These are phyloP conservation scores for Croton setiger DNA, from an alignment of 441 rosid species.

Conservation along the genomic window DNA sequence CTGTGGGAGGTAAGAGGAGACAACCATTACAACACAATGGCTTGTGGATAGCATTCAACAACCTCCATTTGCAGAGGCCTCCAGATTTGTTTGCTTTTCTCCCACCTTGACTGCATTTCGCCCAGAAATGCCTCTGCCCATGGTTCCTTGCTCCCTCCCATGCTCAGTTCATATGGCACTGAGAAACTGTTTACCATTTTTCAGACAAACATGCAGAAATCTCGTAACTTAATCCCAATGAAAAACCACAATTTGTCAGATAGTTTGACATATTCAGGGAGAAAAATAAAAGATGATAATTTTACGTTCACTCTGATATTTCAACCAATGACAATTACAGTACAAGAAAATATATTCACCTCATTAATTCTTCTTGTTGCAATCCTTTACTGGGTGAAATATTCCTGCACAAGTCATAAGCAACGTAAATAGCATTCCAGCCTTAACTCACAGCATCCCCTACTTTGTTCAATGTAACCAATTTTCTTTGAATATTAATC, in stretches of 20 bases:
- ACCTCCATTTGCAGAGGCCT: slow-evolving; percentile 68
- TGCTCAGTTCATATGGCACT: slow-evolving; percentile 87
- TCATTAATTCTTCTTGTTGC: slow-evolving; percentile 58
- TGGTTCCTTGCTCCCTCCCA: slow-evolving; percentile 67
- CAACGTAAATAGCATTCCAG: neutral
- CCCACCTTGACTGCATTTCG: slow-evolving; percentile 52
- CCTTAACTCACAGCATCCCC: neutral
- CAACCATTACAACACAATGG: slow-evolving; percentile 54
- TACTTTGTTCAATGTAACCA: neutral
- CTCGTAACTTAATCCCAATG: neutral
- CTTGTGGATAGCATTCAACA: slow-evolving; percentile 77
- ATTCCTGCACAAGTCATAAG: slow-evolving; percentile 37
- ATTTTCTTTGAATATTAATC: neutral
- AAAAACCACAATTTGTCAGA: neutral
- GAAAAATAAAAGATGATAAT: neutral
- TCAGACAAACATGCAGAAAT: slow-evolving; percentile 2
- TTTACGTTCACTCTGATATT: neutral
- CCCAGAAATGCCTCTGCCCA: slow-evolving; percentile 71
- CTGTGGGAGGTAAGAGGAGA: neutral
- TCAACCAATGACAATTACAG: neutral
- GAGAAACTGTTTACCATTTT: slow-evolving; percentile 55
- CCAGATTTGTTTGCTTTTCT: slow-evolving; percentile 65
- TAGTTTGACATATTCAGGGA: no score
- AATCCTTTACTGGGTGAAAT: slow-evolving; percentile 32
- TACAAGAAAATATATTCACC: slow-evolving; percentile 34